A percentile compares a stretch with the other conserved stretches of the same genome.
Evolutionary conservation across 1,139 yeast species (phyloP).

Genomic region (Cylindricascospora bacillispora): DNA sequence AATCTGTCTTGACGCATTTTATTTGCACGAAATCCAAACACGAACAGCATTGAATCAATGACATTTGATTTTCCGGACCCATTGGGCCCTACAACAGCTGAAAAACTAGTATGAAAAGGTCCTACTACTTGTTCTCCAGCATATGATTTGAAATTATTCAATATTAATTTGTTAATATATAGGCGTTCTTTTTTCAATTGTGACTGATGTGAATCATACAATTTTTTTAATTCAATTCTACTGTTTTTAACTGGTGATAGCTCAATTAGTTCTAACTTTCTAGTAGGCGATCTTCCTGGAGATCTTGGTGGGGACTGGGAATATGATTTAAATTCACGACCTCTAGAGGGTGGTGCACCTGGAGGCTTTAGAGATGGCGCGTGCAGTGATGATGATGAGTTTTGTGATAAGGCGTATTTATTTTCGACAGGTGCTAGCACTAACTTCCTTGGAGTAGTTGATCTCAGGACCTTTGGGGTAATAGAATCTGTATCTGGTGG

Average conservation of each 20-base stretch:
- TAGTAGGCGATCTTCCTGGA: constrained; percentile 28
- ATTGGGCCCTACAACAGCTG: constrained; percentile 98
- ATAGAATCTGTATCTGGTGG: background rate
- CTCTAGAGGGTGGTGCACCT: constrained; percentile 10
- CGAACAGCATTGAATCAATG: constrained; percentile 89
- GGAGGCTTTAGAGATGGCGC: constrained; percentile 15
- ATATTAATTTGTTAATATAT: constrained; percentile 59
- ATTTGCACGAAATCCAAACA: constrained; percentile 91
- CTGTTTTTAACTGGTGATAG: constrained; percentile 29
- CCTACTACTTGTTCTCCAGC: constrained; percentile 94
- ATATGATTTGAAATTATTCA: constrained; percentile 86
- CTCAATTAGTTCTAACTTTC: constrained; percentile 29
- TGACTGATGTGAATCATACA: constrained; percentile 19
- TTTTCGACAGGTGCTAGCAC: constrained; percentile 18
- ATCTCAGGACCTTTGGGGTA: constrained; percentile 1
- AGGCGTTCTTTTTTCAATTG: constrained; percentile 32
- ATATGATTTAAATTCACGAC: constrained; percentile 17
- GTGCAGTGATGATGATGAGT: constrained; percentile 13
- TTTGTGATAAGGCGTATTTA: constrained; percentile 17
- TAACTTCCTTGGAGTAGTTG: constrained; percentile 19
- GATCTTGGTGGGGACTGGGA: constrained; percentile 28
- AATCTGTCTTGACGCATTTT: constrained; percentile 95
- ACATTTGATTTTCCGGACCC: constrained; percentile 98
- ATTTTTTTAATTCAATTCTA: constrained; percentile 22
- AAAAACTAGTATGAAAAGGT: constrained; percentile 85